phyloP scores from a whole-genome alignment of 2,329 filamentous ascomycete species.

The Mollisiaceae sp. region DNA sequence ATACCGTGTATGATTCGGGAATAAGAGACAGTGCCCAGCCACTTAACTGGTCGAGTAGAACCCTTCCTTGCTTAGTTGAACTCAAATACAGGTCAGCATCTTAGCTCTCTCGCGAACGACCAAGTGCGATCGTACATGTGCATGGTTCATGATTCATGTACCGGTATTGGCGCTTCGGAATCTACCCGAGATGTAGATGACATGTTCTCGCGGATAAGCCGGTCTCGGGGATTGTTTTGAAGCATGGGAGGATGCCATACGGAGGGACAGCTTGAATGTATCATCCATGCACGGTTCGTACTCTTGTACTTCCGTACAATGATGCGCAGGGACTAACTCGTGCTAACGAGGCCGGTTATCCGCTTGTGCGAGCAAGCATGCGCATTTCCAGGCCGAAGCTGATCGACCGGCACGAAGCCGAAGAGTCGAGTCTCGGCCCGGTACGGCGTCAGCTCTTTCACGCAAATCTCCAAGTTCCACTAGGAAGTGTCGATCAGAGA shows the following conservation, averaged over 20 bases:
- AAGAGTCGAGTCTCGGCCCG: neutral
- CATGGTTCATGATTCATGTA: neutral
- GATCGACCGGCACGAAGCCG: neutral
- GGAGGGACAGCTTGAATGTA: neutral
- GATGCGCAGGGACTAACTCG: neutral
- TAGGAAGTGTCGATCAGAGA: neutral
- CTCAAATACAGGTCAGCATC: neutral
- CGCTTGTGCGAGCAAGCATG: constrained; percentile 6
- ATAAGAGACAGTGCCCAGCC: neutral
- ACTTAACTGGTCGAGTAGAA: neutral
- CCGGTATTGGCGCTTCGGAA: neutral
- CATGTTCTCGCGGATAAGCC: neutral
- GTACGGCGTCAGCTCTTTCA: neutral
- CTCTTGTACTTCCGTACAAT: too few species aligned
- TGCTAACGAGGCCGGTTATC: constrained; percentile 1
- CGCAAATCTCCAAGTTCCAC: neutral
- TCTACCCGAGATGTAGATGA: neutral
- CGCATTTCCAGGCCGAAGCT: neutral
- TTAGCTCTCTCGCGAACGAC: neutral
- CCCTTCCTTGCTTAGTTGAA: neutral
- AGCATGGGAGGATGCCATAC: neutral
- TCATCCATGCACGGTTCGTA: neutral
- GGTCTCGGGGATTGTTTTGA: neutral
- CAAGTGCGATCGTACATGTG: neutral
- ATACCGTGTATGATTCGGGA: neutral